Evolutionary conservation across 768 basidiomycete species (phyloP), one percentile per base, ranked within the genome.

Genomic region (Hygrocybe punicea): DNA sequence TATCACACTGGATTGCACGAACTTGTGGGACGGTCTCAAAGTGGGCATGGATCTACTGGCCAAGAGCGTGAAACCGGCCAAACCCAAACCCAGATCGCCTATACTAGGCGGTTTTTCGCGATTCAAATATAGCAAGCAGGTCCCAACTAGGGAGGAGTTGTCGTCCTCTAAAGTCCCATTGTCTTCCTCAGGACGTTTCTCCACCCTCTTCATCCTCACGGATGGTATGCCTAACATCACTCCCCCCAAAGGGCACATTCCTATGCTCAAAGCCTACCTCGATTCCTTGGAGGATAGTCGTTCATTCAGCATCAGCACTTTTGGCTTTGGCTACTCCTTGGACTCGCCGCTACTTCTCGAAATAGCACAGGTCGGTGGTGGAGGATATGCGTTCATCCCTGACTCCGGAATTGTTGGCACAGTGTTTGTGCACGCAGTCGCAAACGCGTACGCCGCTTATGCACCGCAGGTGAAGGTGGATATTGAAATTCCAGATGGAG

Each of bases 11-110:
- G 29, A 36, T 35, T 24, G 36, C 37, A 56, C 55, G 8, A 56
- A 56, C 45, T 42, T 56, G 16, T 56, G 55, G 55, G 55, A 49
- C n/a, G 55, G 55, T n/a, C 55, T 56, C 21, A 49, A 56, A 51
- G 39, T 44, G 17, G 55, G 55, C 14, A 56, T 56, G 55, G 48
- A 49, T 25, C 39, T 56, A 6, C 42, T 55, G 19, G 8, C 13
- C 23, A 36, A 24, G 9, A n/a, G 9, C 44, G 16, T 7, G 2
- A 16, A 16, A 23, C 9, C 53, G 4, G 24, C 53, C 2, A 2
- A 9, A 17, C 6, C 33, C 3, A 34, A 47, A 17, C 6, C 33
- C 3, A 34, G 34, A 19, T 13, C 53, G 6, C 35, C 33, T 33
- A 19, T 25, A 42, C 6, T 6, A 42, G 40, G 40, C 19, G 23